Base-by-base conservation (phyloP, 257 asterid genomes). In the Echites panduratus region DNA sequence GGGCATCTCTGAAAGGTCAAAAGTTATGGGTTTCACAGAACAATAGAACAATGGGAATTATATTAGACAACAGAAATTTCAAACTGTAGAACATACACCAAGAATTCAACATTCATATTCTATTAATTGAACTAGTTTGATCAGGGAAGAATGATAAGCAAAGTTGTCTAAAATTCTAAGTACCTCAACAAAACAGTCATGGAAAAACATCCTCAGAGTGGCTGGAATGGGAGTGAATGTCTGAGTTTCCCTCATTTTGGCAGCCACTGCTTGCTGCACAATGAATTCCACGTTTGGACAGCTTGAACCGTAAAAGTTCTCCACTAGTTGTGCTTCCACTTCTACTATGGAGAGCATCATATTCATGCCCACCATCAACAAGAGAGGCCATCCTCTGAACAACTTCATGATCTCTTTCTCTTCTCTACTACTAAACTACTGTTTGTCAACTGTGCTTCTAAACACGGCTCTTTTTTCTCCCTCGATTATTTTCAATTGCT, bases 111-210 rank as follows among this genome's bases (percentile, higher is more conserved):
- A 45, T 45, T 45, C 13, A 45, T 43, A 43, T n/a, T n/a, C n/a
- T n/a, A n/a, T n/a, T n/a, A n/a, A n/a, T 47, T 8, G n/a, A 49
- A 49, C 20, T 4, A 22, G 26, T 16, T 41, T 14, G 14, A 26
- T 1, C 27, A 35, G 5, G 70, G 48, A 62, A 3, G 22, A 26
- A 63, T 0, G 22, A 63, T 29, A 13, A 27, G 8, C 24, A 65
- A 17, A 29, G 29, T 44, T 26, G 17, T 66, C 14, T 62, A 44
- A 47, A 22, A 50, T n/a, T 22, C 5, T 56, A 7, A 19, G 20
- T 71, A 86, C 97, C 88, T 85, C 86, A 24, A 91, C 94, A 59
- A 87, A 82, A 70, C 97, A 91, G 75, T 91, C 95, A 5, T 91
- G 97, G 86, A 91, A 87, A 65, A 85, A 86, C 74, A 91, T 83